Base-by-base conservation (phyloP, 2,329 filamentous ascomycete species). In the Teratosphaeria gauchensis region DNA sequence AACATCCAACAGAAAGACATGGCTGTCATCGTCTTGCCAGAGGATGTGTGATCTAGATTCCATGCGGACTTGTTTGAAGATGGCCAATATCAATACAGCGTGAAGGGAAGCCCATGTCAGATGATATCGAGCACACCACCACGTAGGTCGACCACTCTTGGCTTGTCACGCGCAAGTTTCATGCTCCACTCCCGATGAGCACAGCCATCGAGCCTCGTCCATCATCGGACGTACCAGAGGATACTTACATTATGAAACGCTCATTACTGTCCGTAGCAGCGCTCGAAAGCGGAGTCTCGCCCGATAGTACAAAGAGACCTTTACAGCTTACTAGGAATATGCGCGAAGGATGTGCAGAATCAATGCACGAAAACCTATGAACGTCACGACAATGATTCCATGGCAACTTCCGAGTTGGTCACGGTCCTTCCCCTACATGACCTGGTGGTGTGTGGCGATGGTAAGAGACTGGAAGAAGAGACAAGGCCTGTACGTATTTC, bases 1-100 rank as follows among this genome's bases (percentile, higher is more conserved):
- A 53, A 90, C 82, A 66, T 92, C 88, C 56, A 91, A 71, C 30
- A 90, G 70, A 24, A 83, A 76, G 56, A 86, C 72, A 53, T 80
- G 77, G 54, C 73, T 68, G 3, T 76, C 73, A 1, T 71, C 65
- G 62, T 78, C 84, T 59, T 80, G 75, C 71, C 81, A 86, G 48
- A 87, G 70, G 24, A 86, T 77, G 24, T 73, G 54, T 19, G 16
- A 21, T 19, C 9, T 16, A 21, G 42, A 24, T 11, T 11, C 19
- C 42, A 46, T 46, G 12, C n/a, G 42, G 21, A 48, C 9, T 19
- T 11, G 19, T 16, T 48, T 48, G 42, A 8, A 19, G 35, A 16
- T 42, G 35, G 35, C 16, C 5, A 42, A 42, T 42, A 4, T 42
- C 35, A 42, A 16, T 5, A 42, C 5, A 16, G 14, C 11, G 14